Evolutionary conservation across 2,329 filamentous ascomycete genomes (phyloP).

Genomic region (Penicillium oxalicum): DNA sequence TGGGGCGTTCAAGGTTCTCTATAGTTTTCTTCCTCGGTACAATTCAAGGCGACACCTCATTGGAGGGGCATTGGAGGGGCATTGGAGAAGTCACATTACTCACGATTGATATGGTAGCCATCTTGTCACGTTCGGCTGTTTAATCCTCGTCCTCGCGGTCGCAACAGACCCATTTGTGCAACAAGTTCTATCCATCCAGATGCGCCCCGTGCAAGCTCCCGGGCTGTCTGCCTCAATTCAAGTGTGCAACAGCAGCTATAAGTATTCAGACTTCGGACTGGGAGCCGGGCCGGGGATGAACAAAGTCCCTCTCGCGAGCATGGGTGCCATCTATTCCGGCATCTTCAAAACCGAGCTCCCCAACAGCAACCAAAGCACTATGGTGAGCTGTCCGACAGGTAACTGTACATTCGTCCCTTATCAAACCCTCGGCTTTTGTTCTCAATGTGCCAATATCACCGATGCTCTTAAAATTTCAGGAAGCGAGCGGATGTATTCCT

Average conservation of each 20-base stretch:
- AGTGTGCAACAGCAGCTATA: constrained; percentile 16
- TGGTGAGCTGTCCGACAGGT: constrained; percentile 26
- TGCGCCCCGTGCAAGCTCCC: constrained; percentile 12
- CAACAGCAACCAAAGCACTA: constrained; percentile 15
- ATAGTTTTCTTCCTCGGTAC: constrained; percentile 21
- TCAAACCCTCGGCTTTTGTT: no score
- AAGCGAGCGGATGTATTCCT: constrained; percentile 11
- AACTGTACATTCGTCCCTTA: constrained; percentile 2
- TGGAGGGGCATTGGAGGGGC: no score
- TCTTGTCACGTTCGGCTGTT: constrained; percentile 24
- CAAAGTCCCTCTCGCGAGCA: constrained; percentile 18
- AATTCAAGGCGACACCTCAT: neutral
- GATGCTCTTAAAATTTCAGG: neutral
- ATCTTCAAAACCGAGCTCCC: constrained; percentile 19
- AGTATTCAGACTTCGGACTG: constrained; percentile 17
- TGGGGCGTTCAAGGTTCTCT: constrained; percentile 25
- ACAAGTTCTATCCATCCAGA: constrained; percentile 22
- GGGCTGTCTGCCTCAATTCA: constrained; percentile 12
- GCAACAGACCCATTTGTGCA: constrained; percentile 29
- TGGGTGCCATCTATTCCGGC: constrained; percentile 27
- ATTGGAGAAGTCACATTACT: neutral
- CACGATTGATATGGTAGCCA: constrained; percentile 11
- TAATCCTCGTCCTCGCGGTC: constrained; percentile 24
- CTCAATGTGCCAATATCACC: constrained; percentile 17
- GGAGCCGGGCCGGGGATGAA: constrained; percentile 20